phyloP scores from a whole-genome alignment of 805 yeast genomes.

The Lipomyces lipofer region DNA sequence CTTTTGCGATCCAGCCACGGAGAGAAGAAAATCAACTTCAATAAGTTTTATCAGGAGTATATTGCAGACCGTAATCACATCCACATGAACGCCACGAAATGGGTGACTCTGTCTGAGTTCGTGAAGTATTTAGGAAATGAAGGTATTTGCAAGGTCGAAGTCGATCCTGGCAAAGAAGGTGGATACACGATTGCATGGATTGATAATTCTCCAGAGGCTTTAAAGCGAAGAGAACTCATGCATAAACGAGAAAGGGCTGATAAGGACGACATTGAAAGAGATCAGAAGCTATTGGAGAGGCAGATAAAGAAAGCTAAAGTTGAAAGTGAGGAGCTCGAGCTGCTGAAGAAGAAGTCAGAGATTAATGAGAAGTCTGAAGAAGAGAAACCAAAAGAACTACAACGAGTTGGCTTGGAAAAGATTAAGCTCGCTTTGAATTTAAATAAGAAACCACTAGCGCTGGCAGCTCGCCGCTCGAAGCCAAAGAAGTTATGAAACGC shows the following conservation, averaged over 20 bases:
- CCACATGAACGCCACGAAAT: slow-evolving; percentile 87
- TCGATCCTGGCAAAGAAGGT: slow-evolving; percentile 36
- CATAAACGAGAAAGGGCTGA: slow-evolving; percentile 43
- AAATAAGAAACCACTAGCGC: slow-evolving; percentile 6
- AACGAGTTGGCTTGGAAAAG: slow-evolving; percentile 16
- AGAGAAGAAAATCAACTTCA: slow-evolving; percentile 73
- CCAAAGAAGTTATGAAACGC: slow-evolving; percentile 14
- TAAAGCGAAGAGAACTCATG: slow-evolving; percentile 44
- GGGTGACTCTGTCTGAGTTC: slow-evolving; percentile 70
- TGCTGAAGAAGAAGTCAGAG: not conserved
- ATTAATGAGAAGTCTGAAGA: not conserved
- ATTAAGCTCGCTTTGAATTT: slow-evolving; percentile 24
- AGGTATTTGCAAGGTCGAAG: slow-evolving; percentile 56
- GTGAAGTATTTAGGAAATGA: slow-evolving; percentile 58
- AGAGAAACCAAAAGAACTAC: slow-evolving; percentile 14
- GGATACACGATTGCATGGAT: slow-evolving; percentile 53
- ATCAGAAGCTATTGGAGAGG: slow-evolving; percentile 46
- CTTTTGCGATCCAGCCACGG: slow-evolving; percentile 73
- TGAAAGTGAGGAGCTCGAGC: slow-evolving; percentile 10
- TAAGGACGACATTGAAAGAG: slow-evolving; percentile 50
- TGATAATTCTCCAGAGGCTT: slow-evolving; percentile 55
- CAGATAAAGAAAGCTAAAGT: slow-evolving; percentile 54
- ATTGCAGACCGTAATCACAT: slow-evolving; percentile 80
- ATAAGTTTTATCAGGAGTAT: slow-evolving; percentile 86
- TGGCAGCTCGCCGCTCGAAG: slow-evolving; percentile 1